Evolutionary conservation across 2,329 filamentous ascomycete genomes (phyloP).

Genomic region (Diaporthe vaccinii): DNA sequence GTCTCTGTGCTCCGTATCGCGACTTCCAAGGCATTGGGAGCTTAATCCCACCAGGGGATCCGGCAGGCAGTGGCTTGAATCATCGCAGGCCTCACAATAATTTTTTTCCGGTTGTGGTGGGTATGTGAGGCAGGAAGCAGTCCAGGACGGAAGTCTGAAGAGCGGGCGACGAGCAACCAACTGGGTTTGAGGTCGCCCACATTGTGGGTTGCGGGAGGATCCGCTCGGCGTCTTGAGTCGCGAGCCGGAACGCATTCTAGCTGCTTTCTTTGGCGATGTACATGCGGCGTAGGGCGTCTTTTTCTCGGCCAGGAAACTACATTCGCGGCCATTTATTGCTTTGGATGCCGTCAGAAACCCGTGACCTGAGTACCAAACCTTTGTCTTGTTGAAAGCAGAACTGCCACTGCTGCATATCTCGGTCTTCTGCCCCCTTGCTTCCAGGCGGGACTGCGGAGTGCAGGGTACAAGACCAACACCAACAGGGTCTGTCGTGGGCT

Average conservation of each 20-base stretch:
- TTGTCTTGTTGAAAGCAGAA: not conserved
- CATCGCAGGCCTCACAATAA: not conserved
- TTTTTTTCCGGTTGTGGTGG: not conserved
- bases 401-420: not conserved
- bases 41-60: not conserved
- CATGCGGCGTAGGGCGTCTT: not conserved
- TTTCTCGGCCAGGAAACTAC: not conserved
- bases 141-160: not conserved
- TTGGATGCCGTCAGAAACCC: not conserved
- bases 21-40: not conserved
- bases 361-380: not conserved
- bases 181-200: constrained; percentile 13
- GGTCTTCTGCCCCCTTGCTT: not conserved
- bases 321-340: not conserved
- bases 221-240: constrained; percentile 23
- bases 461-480: not conserved
- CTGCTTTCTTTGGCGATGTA: not conserved
- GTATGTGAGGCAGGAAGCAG: not conserved
- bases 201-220: constrained; percentile 30
- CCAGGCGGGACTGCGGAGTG: constrained; percentile 9
- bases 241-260: not conserved
- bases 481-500: not conserved
- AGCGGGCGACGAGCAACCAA: not conserved
- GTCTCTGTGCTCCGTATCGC: not conserved
- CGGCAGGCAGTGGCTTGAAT: not conserved